Evolutionary conservation across 1,139 yeast genomes (phyloP), one percentile per base, ranked within the genome.

Genomic region (Geotrichum siamense): DNA sequence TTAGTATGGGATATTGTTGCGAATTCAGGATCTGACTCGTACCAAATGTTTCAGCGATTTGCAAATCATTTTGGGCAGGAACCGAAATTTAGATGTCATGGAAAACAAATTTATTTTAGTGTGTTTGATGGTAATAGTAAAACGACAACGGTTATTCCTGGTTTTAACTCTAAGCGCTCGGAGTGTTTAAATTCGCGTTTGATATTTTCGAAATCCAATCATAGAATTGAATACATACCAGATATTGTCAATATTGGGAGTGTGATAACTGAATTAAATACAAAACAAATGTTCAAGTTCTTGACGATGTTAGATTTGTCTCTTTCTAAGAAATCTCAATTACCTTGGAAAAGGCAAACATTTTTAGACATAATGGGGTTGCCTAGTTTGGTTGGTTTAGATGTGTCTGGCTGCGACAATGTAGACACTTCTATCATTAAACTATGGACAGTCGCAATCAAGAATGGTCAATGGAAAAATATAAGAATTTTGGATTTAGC

Each of bases 1-100:
- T 40, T 38, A 10, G 58, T 58, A 5, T 58, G 62, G 62, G 41
- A 43, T 25, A 33, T 39, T 34, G 38, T 57, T 16, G 50, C 57
- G 19, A 33, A 23, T n/a, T 32, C 39, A 8, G 59, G 59, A 12
- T 42, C 40, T 10, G 62, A 58, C 38, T 51, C 57, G n/a, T 58
- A 52, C 41, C 41, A 39, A 21, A 34, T 55, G 34, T 58, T 56
- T 39, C 46, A 46, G 13, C 42, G 51, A 23, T 58, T 58, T 45
- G 51, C 53, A 5, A 36, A 39, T 17, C 42, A 19, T 15, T 58
- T 57, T 41, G 53, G 55, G 15, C 15, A 32, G 2, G 50, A 53
- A 10, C 38, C 32, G 22, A 49, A 43, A 21, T 55, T 56, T 38
- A 45, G 47, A 20, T 54, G 57, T 32, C 57, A 54, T 43, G 47